A percentile compares a stretch with the other conserved stretches of the same genome.
Evolutionary conservation across 805 yeast genomes (phyloP).

Genomic region (Nakazawaea sp.): DNA sequence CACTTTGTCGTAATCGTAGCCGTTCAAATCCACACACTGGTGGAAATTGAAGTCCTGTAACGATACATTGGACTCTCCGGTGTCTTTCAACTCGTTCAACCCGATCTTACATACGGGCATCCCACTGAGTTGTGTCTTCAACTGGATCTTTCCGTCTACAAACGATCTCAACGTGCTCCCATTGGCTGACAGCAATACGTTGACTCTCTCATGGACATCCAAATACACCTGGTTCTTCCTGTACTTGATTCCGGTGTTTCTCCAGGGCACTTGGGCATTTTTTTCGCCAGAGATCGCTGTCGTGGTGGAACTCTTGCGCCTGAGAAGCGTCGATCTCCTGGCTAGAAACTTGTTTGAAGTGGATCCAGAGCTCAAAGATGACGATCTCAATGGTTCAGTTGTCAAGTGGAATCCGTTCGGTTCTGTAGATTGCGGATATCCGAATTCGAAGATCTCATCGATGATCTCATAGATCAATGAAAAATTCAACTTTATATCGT

Average conservation of each 20-base stretch:
- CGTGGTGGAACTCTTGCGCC: slow-evolving; percentile 4
- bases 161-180: slow-evolving; percentile 61
- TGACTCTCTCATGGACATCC: slow-evolving; percentile 70
- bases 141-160: slow-evolving; percentile 68
- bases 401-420: slow-evolving; percentile 15
- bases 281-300: background rate
- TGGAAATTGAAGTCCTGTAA: slow-evolving; percentile 81
- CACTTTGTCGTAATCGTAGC: slow-evolving; percentile 56
- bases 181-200: slow-evolving; percentile 57
- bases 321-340: slow-evolving; percentile 4
- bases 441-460: slow-evolving; percentile 72
- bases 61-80: slow-evolving; percentile 28
- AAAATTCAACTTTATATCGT: slow-evolving; percentile 57
- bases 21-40: slow-evolving; percentile 72
- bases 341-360: slow-evolving; percentile 1
- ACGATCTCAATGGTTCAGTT: slow-evolving; percentile 4
- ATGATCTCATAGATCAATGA: slow-evolving; percentile 66
- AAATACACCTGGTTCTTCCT: slow-evolving; percentile 75
- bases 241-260: slow-evolving; percentile 63
- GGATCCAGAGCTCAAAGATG: background rate
- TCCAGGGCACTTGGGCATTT: slow-evolving; percentile 49
- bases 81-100: slow-evolving; percentile 43
- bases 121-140: slow-evolving; percentile 72
- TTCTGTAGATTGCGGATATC: slow-evolving; percentile 69
- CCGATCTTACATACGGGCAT: slow-evolving; percentile 82